A percentile compares a stretch with the other conserved stretches of the same genome.
phyloP scores from a whole-genome alignment of 441 rosid genomes.

The Theobroma grandiflorum region DNA sequence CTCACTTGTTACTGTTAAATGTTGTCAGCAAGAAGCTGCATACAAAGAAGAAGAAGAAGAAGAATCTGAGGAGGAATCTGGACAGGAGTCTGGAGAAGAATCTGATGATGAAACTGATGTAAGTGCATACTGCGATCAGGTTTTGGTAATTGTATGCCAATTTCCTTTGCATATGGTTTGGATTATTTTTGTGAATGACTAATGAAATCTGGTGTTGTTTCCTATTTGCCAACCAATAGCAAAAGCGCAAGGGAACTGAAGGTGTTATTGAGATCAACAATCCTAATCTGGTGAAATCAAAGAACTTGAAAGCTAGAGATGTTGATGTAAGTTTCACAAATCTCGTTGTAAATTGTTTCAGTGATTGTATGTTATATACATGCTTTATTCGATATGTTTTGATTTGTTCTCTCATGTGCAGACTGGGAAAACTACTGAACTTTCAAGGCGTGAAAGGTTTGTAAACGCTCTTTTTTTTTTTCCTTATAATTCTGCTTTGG shows the following conservation, averaged over 20 bases:
- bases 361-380: not conserved
- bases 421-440: constrained; percentile 84
- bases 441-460: constrained; percentile 98
- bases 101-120: constrained; percentile 73
- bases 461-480: constrained; percentile 24
- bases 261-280: constrained; percentile 85
- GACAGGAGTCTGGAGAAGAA: constrained; percentile 74
- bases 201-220: not conserved
- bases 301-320: constrained; percentile 82
- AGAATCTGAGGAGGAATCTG: constrained; percentile 62
- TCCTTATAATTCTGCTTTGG: not conserved
- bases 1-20: not conserved
- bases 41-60: constrained; percentile 54
- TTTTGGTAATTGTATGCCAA: not conserved
- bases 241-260: constrained; percentile 84
- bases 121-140: constrained; percentile 34
- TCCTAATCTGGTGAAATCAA: constrained; percentile 80
- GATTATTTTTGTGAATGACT: not conserved
- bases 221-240: constrained; percentile 35
- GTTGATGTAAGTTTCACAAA: constrained; percentile 69
- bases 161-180: not conserved
- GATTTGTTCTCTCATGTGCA: constrained; percentile 28
- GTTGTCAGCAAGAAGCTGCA: constrained; percentile 70
- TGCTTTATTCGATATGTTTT: not conserved
- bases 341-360: not conserved